Evolutionary conservation across 768 basidiomycete genomes (phyloP).

Genomic region (Rhizopogon vulgaris): DNA sequence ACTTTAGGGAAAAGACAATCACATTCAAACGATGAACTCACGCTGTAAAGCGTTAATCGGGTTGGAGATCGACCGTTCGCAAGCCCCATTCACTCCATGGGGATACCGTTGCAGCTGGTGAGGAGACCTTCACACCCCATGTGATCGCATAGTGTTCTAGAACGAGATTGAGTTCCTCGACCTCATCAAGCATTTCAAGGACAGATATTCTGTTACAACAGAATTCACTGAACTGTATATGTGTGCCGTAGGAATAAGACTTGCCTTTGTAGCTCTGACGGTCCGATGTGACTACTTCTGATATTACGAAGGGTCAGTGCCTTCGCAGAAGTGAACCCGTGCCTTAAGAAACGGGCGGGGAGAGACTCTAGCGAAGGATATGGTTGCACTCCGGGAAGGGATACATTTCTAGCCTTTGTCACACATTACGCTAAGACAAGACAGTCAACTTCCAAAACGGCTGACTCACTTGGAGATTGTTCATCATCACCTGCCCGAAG

Average conservation of each 20-base stretch:
- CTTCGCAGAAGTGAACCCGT: conserved; percentile 47
- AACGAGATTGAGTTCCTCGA: conserved; percentile 91
- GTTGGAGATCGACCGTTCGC: background rate
- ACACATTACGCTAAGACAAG: background rate
- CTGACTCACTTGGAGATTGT: conserved; percentile 66
- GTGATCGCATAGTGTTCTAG: conserved; percentile 85
- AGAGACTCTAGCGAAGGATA: conserved; percentile 55
- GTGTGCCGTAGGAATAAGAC: conserved; percentile 7
- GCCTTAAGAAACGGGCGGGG: conserved; percentile 47
- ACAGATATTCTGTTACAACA: conserved; percentile 52
- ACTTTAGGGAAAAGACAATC: no score
- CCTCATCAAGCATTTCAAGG: conserved; percentile 87
- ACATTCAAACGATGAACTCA: background rate
- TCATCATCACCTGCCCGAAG: conserved; percentile 91
- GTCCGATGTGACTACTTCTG: conserved; percentile 41
- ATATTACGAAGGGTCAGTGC: conserved; percentile 71
- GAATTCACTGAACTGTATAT: background rate
- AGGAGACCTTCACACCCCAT: conserved; percentile 39
- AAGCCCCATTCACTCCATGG: background rate
- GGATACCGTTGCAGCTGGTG: background rate
- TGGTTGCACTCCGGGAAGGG: conserved; percentile 65
- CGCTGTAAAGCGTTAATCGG: background rate
- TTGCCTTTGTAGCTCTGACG: conserved; percentile 53
- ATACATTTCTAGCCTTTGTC: conserved; percentile 59
- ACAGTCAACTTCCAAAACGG: background rate